These are phyloP conservation scores for Henckelia pumila DNA, from an alignment of 257 asterid species.

Conservation along the genomic window DNA sequence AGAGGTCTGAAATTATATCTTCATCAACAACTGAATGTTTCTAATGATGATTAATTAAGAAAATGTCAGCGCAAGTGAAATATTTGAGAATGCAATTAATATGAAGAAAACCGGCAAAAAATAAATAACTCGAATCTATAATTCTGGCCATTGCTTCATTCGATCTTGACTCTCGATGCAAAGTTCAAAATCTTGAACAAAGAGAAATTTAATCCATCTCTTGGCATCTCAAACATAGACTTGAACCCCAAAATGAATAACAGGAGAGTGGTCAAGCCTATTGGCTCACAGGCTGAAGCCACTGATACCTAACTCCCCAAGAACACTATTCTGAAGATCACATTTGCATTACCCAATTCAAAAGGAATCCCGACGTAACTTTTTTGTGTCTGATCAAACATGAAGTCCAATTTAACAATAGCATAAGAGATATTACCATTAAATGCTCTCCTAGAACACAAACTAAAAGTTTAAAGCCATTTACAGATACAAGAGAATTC, in stretches of 20 bases:
- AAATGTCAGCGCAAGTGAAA: slow-evolving; percentile 19
- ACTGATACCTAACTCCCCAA: not conserved
- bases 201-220: not conserved
- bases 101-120: not conserved
- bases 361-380: not conserved
- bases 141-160: too few relatives aligned
- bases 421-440: slow-evolving; percentile 16
- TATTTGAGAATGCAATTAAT: not conserved
- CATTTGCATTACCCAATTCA: not conserved
- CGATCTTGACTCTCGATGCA: not conserved
- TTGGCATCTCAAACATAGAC: not conserved
- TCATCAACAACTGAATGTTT: slow-evolving; percentile 21
- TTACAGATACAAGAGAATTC: slow-evolving; percentile 8
- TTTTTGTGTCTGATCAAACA: slow-evolving; percentile 5
- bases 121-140: not conserved
- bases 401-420: slow-evolving; percentile 15
- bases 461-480: slow-evolving; percentile 5
- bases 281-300: not conserved
- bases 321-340: not conserved
- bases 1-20: slow-evolving; percentile 18
- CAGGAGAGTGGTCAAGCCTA: not conserved
- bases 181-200: not conserved
- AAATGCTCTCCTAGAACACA: slow-evolving; percentile 8
- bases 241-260: not conserved
- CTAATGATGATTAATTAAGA: slow-evolving; percentile 18